Conservation (phyloP, 2,329 filamentous ascomycete species). For the Colletotrichum spaethianum region DNA sequence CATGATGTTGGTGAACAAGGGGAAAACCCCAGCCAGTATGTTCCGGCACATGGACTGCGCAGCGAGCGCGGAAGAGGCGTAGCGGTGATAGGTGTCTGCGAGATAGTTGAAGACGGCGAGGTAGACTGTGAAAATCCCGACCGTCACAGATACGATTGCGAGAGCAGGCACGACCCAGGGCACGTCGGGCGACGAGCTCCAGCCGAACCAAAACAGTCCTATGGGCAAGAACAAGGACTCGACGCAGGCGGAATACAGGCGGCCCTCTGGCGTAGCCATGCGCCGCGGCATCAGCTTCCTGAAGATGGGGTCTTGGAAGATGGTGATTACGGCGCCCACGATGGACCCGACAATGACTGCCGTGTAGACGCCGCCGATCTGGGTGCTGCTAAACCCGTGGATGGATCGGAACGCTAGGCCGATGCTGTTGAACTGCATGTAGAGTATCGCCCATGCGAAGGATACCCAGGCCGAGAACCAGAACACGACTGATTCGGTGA, state of each 20-base stretch:
- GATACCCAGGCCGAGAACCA: slow-evolving; percentile 80
- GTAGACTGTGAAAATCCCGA: slow-evolving; percentile 79
- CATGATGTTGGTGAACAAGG: slow-evolving; percentile 63
- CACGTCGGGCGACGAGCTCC: slow-evolving; percentile 66
- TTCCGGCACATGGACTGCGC: slow-evolving; percentile 78
- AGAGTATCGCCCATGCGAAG: slow-evolving; percentile 80
- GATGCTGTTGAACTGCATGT: slow-evolving; percentile 70
- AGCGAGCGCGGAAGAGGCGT: slow-evolving; percentile 76
- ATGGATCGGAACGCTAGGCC: slow-evolving; percentile 76
- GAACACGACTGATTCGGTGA: slow-evolving; percentile 73
- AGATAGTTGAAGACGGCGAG: slow-evolving; percentile 79
- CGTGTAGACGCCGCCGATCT: slow-evolving; percentile 75
- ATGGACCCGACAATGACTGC: slow-evolving; percentile 55
- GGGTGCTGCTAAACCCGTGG: slow-evolving; percentile 71
- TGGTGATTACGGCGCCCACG: slow-evolving; percentile 68
- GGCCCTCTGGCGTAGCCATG: slow-evolving; percentile 65
- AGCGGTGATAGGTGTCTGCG: slow-evolving; percentile 77
- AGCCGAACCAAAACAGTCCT: slow-evolving; percentile 80
- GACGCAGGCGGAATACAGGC: slow-evolving; percentile 75
- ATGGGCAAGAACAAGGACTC: slow-evolving; percentile 74
- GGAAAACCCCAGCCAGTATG: slow-evolving; percentile 74
- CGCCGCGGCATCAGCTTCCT: slow-evolving; percentile 59
- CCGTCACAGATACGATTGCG: slow-evolving; percentile 73
- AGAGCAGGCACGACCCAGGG: slow-evolving; percentile 77
- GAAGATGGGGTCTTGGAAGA: slow-evolving; percentile 69